Evolutionary conservation across 495 filamentous ascomycete genomes (phyloP), one percentile per base, ranked within the genome.

Genomic region (Lineolata rhizophorae): DNA sequence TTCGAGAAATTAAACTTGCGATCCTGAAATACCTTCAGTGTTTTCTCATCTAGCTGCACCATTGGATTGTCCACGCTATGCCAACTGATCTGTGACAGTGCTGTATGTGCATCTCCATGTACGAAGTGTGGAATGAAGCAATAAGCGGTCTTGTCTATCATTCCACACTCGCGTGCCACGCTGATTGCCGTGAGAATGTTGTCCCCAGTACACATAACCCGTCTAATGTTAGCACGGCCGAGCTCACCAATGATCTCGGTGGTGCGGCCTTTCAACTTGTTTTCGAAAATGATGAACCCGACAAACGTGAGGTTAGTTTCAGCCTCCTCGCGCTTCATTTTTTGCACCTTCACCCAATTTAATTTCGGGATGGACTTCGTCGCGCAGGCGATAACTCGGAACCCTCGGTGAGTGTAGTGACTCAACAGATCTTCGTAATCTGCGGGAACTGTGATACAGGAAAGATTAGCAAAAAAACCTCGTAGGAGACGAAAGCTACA

Each of bases 201-300:
- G 56, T 99, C 90, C 30, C 90, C 90, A 0, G 90, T 99, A 40
- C 87, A 91, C 90, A 99, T 99, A 33, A 93, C 69, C 20, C 74
- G 77, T 17, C 80, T 72, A 40, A 99, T 93, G 17, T 73, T 74
- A 8, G 90, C 85, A 28, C 72, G 55, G 9, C 66, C 66, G n/a
- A 99, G 65, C 50, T 94, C 81, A 22, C 74, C 57, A 27, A 99
- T 71, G 18, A 90, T 72, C 2, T 58, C 56, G 2, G 74, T 56
- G 3, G 83, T 93, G 20, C 63, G 75, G 13, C 74, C 67, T 51
- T 99, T 99, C 39, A 99, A 51, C 55, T 95, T 99, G 46, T 99
- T 99, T 51, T 99, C 85, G 47, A 99, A 99, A 20, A 99, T 72
- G 42, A 95, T 95, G 50, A 99, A 95, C 12, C 87, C 90, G 27